These are phyloP conservation scores for Excoecaria agallocha DNA, from an alignment of 345 rosid species.

Conservation along the genomic window DNA sequence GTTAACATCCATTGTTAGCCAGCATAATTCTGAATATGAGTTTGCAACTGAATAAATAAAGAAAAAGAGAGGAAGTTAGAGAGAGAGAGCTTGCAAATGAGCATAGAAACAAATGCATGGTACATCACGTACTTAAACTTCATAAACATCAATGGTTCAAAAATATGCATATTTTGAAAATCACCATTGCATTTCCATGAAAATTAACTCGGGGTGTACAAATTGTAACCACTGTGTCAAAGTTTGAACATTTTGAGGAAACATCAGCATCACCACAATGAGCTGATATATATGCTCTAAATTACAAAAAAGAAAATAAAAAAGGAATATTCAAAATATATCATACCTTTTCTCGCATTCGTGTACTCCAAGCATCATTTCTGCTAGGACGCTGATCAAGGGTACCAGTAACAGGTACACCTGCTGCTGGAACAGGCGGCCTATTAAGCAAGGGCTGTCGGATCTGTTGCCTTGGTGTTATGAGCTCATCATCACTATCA, in stretches of 20 bases:
- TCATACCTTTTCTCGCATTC: slow-evolving; percentile 94
- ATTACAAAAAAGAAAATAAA: not conserved
- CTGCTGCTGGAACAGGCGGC: slow-evolving; percentile 64
- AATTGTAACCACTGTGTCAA: not conserved
- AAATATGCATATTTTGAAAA: not conserved
- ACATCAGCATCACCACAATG: not conserved
- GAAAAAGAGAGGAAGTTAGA: too few species aligned
- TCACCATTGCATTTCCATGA: not conserved
- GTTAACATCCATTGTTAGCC: not conserved
- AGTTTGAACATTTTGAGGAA: not conserved
- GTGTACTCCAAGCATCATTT: slow-evolving; percentile 97
- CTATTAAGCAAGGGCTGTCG: slow-evolving; percentile 80
- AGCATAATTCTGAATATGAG: not conserved
- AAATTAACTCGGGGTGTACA: not conserved
- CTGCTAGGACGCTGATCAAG: slow-evolving; percentile 87
- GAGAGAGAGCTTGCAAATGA: not conserved
- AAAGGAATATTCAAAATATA: slow-evolving; percentile 1
- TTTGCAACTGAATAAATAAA: too few species aligned
- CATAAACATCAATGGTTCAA: not conserved
- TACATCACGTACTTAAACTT: not conserved
- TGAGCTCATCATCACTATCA: slow-evolving; percentile 91
- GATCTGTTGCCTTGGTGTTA: slow-evolving; percentile 72
- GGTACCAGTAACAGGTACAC: slow-evolving; percentile 75
- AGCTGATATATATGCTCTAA: not conserved
- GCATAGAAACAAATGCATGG: not conserved